Conservation (phyloP, 2,329 filamentous ascomycete genomes). For the Daldinia sp. region DNA sequence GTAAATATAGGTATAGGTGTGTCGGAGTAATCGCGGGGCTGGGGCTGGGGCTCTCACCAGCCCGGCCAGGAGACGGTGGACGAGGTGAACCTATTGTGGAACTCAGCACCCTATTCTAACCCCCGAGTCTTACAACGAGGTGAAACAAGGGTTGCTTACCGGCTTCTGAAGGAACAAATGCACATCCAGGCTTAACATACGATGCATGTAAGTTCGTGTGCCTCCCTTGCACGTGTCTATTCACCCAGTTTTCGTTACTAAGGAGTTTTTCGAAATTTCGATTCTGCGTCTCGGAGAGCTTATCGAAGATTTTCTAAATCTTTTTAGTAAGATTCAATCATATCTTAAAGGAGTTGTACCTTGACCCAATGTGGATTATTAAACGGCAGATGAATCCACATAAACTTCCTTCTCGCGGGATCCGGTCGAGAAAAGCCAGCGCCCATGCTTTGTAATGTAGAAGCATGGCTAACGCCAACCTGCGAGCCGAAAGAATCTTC, state of each 20-base stretch:
- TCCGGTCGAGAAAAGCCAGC: conserved; percentile 54
- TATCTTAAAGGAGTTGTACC: conserved; percentile 47
- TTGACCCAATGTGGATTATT: conserved; percentile 68
- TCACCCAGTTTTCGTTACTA: conserved; percentile 58
- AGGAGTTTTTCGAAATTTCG: conserved; percentile 53
- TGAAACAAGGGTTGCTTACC: conserved; percentile 39
- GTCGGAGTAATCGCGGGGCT: conserved; percentile 40
- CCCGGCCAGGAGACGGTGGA: conserved; percentile 42
- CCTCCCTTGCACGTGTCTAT: conserved; percentile 57
- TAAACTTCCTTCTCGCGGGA: conserved; percentile 56
- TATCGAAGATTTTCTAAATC: conserved; percentile 48
- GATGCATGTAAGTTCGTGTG: conserved; percentile 60
- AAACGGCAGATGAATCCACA: conserved; percentile 66
- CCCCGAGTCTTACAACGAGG: neutral
- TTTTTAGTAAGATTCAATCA: conserved; percentile 40
- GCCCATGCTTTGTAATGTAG: conserved; percentile 44
- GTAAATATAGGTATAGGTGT: conserved; percentile 62
- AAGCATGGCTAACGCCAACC: neutral
- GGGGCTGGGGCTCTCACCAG: conserved; percentile 41
- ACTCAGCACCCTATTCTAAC: neutral
- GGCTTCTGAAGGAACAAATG: conserved; percentile 53
- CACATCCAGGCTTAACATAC: conserved; percentile 59
- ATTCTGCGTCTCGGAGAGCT: conserved; percentile 56
- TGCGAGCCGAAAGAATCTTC: neutral
- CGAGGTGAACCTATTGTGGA: conserved; percentile 49